Conservation (phyloP, 179 eudicot species). For the Sideroxylon spinosum region DNA sequence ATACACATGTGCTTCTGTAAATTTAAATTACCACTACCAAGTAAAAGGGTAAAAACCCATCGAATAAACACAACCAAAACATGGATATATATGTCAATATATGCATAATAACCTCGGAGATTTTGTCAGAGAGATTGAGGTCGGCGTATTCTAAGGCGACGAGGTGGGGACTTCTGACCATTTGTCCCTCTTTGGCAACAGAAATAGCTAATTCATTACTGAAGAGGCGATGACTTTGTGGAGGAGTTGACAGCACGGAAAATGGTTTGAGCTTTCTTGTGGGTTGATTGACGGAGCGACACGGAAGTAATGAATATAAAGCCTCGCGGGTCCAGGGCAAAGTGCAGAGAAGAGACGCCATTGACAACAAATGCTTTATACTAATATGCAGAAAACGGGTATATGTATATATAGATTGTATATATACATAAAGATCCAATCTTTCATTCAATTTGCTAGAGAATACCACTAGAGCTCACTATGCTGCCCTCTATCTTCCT, state of each 20-base stretch:
- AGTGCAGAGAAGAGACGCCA: slow-evolving; percentile 14
- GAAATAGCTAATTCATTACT: not conserved
- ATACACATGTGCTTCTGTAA: not conserved
- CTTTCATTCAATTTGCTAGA: no score
- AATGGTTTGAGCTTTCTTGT: not conserved
- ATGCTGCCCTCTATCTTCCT: no score
- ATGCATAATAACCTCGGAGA: slow-evolving; percentile 17
- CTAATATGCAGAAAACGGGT: no score
- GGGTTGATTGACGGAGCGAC: slow-evolving; percentile 6
- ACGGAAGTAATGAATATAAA: not conserved
- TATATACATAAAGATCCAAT: no score
- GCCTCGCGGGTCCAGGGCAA: slow-evolving; percentile 11
- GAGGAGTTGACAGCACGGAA: not conserved
- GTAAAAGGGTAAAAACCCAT: not conserved
- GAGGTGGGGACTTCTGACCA: slow-evolving; percentile 37
- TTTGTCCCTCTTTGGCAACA: not conserved
- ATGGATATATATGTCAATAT: no score
- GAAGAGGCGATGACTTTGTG: not conserved
- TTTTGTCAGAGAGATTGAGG: slow-evolving; percentile 43
- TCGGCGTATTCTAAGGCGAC: slow-evolving; percentile 62
- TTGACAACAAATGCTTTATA: not conserved
- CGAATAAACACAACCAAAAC: not conserved
- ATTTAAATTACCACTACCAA: not conserved
- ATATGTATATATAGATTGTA: no score
- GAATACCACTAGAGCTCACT: no score